A percentile compares a stretch with the other conserved stretches of the same genome.
Evolutionary conservation across 2,329 filamentous ascomycete genomes (phyloP).

Genomic region (Penicillium sp.): DNA sequence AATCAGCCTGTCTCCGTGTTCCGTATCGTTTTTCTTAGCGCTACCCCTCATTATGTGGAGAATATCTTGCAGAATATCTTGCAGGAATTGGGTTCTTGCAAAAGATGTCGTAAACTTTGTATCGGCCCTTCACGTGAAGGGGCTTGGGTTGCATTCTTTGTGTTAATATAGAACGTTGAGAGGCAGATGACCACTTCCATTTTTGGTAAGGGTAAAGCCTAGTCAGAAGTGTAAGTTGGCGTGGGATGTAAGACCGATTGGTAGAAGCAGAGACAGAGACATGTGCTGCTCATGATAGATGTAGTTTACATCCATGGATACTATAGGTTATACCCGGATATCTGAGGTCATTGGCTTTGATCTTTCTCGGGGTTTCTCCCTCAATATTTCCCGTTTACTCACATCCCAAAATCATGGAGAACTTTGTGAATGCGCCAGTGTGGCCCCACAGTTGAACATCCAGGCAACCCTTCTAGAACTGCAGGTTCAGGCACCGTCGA

Average conservation of each 20-base stretch:
- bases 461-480: background rate
- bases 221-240: background rate
- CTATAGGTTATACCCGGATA: background rate
- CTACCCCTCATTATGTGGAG: background rate
- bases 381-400: too few species aligned
- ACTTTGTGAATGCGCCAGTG: background rate
- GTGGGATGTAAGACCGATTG: background rate
- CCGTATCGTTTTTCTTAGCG: background rate
- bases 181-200: slow-evolving; percentile 7
- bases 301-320: background rate
- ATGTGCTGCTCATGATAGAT: background rate
- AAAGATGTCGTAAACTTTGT: background rate
- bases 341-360: background rate
- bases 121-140: background rate
- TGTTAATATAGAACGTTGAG: background rate
- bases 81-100: background rate
- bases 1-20: background rate
- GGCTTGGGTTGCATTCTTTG: background rate
- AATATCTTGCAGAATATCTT: too few species aligned
- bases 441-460: background rate
- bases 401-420: background rate
- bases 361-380: background rate
- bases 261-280: background rate
- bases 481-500: background rate
- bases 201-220: background rate